A percentile compares a stretch with the other conserved stretches of the same genome.
These are phyloP conservation scores for Trichoderma koningii DNA, from an alignment of 2,329 filamentous ascomycete species.

Conservation along the genomic window DNA sequence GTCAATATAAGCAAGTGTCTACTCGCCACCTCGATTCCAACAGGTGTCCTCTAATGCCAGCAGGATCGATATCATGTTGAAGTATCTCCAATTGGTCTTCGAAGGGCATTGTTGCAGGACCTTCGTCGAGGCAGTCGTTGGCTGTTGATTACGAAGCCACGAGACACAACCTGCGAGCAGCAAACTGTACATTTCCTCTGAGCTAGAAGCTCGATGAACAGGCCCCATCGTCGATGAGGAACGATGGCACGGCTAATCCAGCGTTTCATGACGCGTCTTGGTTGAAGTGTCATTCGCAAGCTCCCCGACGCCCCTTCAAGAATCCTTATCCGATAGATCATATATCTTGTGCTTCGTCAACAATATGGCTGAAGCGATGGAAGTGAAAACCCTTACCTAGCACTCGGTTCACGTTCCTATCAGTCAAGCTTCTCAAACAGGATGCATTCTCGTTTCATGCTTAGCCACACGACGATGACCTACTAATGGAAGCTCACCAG, in stretches of 20 bases:
- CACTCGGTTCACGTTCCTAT: not conserved
- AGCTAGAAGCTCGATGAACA: not conserved
- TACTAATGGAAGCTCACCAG: not conserved
- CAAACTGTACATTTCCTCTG: not conserved
- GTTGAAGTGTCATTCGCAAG: not conserved
- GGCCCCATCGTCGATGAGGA: not conserved
- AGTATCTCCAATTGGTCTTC: constrained; percentile 1
- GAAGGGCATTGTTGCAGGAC: not conserved
- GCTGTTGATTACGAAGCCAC: not conserved
- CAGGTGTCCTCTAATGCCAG: too few species aligned
- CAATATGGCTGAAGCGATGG: not conserved
- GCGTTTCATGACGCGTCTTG: constrained; percentile 3
- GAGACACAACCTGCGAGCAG: not conserved
- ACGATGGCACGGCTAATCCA: not conserved
- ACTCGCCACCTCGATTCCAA: too few species aligned
- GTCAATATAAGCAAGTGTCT: too few species aligned
- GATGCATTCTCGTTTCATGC: not conserved
- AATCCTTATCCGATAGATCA: not conserved
- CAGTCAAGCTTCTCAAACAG: not conserved
- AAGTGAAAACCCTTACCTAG: not conserved
- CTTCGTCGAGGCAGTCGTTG: not conserved
- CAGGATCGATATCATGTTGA: not conserved
- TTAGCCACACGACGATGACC: not conserved
- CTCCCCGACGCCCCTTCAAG: not conserved
- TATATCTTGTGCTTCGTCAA: not conserved